Conservation (phyloP, 2,329 filamentous ascomycete genomes). For the Penicillium nordicum region DNA sequence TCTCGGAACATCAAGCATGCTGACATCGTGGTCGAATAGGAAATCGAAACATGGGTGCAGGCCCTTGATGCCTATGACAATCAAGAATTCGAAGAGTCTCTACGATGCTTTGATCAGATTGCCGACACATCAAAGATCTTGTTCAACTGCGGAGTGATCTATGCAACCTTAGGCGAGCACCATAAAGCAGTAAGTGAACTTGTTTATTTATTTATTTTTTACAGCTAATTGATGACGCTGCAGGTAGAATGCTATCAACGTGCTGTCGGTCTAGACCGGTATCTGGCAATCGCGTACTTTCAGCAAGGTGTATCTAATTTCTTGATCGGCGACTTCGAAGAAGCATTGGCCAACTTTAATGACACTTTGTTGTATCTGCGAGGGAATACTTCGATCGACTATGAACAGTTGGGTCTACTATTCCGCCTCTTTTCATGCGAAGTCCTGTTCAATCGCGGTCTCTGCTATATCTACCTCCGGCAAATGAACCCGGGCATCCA, state of each 20-base stretch:
- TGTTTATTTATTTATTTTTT: neutral
- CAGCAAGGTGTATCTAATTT: conserved; percentile 99
- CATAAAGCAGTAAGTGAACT: conserved; percentile 74
- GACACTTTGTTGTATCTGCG: conserved; percentile 91
- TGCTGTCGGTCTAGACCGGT: conserved; percentile 85
- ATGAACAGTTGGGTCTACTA: conserved; percentile 88
- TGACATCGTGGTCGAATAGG: conserved; percentile 51
- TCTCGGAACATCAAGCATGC: conserved; percentile 3
- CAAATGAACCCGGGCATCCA: conserved; percentile 87
- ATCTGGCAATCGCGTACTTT: conserved; percentile 96
- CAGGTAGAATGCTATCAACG: conserved; percentile 94
- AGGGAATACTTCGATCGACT: conserved; percentile 96
- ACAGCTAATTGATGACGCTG: conserved; percentile 10
- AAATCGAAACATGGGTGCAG: conserved; percentile 98
- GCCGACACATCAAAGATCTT: conserved; percentile 95
- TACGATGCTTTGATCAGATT: conserved; percentile 80
- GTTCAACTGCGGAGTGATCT: conserved; percentile 97
- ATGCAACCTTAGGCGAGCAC: conserved; percentile 93
- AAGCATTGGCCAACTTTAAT: conserved; percentile 97
- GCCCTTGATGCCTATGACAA: conserved; percentile 91
- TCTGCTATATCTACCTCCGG: conserved; percentile 96
- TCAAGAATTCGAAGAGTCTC: conserved; percentile 90
- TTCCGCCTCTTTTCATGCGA: conserved; percentile 98
- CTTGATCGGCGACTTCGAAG: conserved; percentile 92
- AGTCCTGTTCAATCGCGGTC: conserved; percentile 91